Base-by-base conservation (phyloP, 805 yeast genomes). In the Kodamaea sagamina region DNA sequence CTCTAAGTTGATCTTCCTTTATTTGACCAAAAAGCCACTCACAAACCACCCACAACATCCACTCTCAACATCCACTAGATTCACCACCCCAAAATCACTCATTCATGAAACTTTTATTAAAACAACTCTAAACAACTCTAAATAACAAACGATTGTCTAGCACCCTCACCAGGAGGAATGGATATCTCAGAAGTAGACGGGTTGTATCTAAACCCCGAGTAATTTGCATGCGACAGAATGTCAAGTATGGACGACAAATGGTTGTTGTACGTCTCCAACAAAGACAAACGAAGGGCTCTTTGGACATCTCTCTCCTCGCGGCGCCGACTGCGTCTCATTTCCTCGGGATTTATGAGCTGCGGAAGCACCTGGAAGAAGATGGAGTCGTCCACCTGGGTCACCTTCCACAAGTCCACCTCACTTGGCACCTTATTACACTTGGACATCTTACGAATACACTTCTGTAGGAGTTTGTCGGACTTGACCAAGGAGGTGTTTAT, bases 331-430 rank as follows among this genome's bases (percentile, higher is more conserved):
- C 34, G 34, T 12, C 32, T 15, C 21, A 39, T 7, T n/a, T 28
- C 42, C 9, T n/a, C 28, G 7, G 45, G 49, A 5, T 54, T 50
- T 10, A 58, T 47, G 25, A 58, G 48, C 15, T 38, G 29, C 6
- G 62, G 62, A 10, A 58, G 42, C 44, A 52, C 44, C 5, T 36
- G 43, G 39, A 52, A 49, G 38, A 54, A 56, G n/a, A 52, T 48
- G 10, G 41, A 28, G 21, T 58, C 63, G 29, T 58, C 62, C 2
- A 58, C 48, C 21, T 54, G 62, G 32, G 56, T 51, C 8, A 58
- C 41, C 15, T 42, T 39, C 60, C 60, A 55, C 22, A 58, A 40
- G 27, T 58, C 49, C 5, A 55, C 47, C 13, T 46, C 47, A 4
- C 34, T 21, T 1, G 63, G 59, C 6, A 58, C 38, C 39, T 50